Conservation (phyloP, 306 rosid species). For the Pueraria montana region DNA sequence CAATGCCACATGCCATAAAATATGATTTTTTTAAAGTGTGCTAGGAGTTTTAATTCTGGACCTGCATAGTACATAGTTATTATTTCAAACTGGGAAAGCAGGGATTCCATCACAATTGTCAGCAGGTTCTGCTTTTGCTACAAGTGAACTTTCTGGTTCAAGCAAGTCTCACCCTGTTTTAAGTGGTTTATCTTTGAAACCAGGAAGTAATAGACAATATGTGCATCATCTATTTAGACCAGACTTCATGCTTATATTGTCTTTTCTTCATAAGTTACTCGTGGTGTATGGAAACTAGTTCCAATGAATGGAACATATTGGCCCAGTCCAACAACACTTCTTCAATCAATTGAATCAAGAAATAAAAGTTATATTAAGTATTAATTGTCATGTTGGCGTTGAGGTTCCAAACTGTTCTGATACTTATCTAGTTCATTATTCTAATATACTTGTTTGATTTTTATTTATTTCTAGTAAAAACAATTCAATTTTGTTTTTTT, state of each 20-base stretch:
- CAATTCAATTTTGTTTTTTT: too few relatives aligned
- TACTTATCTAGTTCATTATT: slow-evolving; percentile 37
- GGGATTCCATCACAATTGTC: slow-evolving; percentile 56
- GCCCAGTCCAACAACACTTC: slow-evolving; percentile 87
- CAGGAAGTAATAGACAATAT: slow-evolving; percentile 64
- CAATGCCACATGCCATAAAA: too few relatives aligned
- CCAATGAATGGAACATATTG: slow-evolving; percentile 88
- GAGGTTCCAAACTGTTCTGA: slow-evolving; percentile 62
- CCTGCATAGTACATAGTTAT: too few relatives aligned
- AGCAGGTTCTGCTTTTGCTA: slow-evolving; percentile 67
- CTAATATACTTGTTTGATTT: slow-evolving; percentile 35
- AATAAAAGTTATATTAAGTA: slow-evolving; percentile 68
- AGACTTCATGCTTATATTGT: slow-evolving; percentile 27
- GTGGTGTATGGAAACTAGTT: slow-evolving; percentile 86
- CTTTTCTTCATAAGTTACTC: slow-evolving; percentile 82
- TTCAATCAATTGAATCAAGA: slow-evolving; percentile 68
- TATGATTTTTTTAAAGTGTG: too few relatives aligned
- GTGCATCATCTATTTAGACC: slow-evolving; percentile 53
- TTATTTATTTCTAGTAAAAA: slow-evolving; percentile 35
- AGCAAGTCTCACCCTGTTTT: slow-evolving; percentile 81
- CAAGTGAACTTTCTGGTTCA: slow-evolving; percentile 88
- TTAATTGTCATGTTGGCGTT: slow-evolving; percentile 79
- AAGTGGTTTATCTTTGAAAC: slow-evolving; percentile 67
- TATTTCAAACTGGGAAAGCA: slow-evolving; percentile 48
- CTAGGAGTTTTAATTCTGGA: too few relatives aligned